These are phyloP conservation scores for Neltuma alba DNA, from an alignment of 306 rosid genomes.

Conservation along the genomic window DNA sequence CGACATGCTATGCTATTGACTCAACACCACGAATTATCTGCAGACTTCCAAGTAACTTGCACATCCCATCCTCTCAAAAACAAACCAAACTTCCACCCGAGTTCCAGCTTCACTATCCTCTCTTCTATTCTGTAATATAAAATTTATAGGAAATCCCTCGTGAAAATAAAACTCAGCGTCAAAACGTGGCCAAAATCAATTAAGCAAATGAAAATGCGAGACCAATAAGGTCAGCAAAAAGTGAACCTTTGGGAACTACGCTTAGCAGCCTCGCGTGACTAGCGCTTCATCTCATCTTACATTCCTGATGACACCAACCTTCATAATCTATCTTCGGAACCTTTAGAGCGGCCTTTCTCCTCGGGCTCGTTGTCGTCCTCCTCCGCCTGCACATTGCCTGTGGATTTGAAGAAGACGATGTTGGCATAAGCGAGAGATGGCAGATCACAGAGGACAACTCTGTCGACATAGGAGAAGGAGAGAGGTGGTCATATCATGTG, in stretches of 20 bases:
- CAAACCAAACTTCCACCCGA: background rate
- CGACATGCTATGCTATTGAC: background rate
- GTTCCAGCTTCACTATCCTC: background rate
- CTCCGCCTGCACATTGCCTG: slow-evolving; percentile 69
- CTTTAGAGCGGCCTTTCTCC: slow-evolving; percentile 51
- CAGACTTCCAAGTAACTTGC: background rate
- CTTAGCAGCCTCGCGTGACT: slow-evolving; percentile 69
- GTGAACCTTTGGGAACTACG: slow-evolving; percentile 63
- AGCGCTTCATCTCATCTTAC: slow-evolving; percentile 67
- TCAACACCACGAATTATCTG: background rate
- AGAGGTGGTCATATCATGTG: background rate
- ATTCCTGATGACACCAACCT: slow-evolving; percentile 80
- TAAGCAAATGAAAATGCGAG: background rate
- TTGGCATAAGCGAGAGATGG: slow-evolving; percentile 56
- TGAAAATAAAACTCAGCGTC: too few species aligned
- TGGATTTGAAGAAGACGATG: slow-evolving; percentile 53
- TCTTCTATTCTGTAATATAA: background rate
- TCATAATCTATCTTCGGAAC: slow-evolving; percentile 76
- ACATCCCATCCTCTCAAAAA: background rate
- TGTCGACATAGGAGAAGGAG: slow-evolving; percentile 7
- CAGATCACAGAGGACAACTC: slow-evolving; percentile 56
- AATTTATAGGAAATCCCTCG: background rate
- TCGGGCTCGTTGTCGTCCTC: slow-evolving; percentile 81
- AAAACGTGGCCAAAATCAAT: background rate
- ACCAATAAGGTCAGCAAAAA: background rate